Percentiles rank a stretch among this genome's conserved stretches.
Conservation (phyloP, 306 rosid genomes). For the Calophaca sinica region DNA sequence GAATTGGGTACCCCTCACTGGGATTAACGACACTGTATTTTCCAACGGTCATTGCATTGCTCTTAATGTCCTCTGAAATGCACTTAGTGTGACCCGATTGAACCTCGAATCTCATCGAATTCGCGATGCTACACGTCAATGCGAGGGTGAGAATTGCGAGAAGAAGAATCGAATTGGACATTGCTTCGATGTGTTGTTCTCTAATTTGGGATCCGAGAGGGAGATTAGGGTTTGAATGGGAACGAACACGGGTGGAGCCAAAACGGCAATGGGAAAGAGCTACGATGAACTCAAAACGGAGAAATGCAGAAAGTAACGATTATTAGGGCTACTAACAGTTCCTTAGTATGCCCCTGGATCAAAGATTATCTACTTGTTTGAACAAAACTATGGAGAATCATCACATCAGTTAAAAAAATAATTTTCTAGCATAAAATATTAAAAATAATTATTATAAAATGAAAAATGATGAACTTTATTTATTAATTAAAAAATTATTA, state of each 20-base stretch:
- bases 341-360: too few species aligned
- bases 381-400: too few species aligned
- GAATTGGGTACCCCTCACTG: constrained; percentile 58
- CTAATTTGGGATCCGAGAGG: constrained; percentile 34
- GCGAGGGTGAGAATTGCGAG: constrained; percentile 46
- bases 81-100: constrained; percentile 71
- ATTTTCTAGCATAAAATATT: too few species aligned
- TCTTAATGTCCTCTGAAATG: constrained; percentile 78
- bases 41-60: constrained; percentile 75
- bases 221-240: constrained; percentile 43
- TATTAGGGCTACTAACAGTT: neutral
- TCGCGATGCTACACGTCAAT: constrained; percentile 41
- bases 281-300: constrained; percentile 32
- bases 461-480: too few species aligned
- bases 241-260: constrained; percentile 10
- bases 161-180: constrained; percentile 47
- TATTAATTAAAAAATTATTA: too few species aligned
- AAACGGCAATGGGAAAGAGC: constrained; percentile 39
- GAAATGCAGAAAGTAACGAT: constrained; percentile 10
- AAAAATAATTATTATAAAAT: too few species aligned
- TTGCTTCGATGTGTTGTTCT: constrained; percentile 31
- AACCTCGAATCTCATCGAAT: constrained; percentile 77
- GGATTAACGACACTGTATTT: constrained; percentile 68
- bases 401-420: too few species aligned
- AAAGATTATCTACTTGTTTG: too few species aligned